Conservation (phyloP, 208 protist species). For the Leishmania braziliensis region DNA sequence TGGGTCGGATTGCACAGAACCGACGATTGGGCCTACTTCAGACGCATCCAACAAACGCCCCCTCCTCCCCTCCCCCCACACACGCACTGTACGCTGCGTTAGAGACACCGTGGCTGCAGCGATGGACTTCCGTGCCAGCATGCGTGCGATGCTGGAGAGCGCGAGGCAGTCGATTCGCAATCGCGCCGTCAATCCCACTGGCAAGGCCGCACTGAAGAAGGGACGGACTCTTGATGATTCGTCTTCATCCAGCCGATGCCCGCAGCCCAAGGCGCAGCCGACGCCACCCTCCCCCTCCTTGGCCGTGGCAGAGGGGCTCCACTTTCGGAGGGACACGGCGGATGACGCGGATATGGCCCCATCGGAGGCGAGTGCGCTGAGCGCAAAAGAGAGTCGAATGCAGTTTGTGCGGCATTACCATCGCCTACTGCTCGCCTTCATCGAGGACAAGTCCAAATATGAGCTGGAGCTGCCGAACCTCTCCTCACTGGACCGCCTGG, state of each 20-base stretch:
- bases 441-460: slow-evolving; percentile 75
- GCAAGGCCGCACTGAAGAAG: slow-evolving; percentile 2
- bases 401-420: slow-evolving; percentile 80
- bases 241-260: neutral
- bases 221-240: slow-evolving; percentile 11
- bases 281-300: slow-evolving; percentile 30
- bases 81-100: neutral
- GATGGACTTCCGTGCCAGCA: slow-evolving; percentile 31
- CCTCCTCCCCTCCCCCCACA: neutral
- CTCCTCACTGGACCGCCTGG: slow-evolving; percentile 68
- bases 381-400: slow-evolving; percentile 56
- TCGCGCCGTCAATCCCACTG: slow-evolving; percentile 30
- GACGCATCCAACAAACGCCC: too few species aligned
- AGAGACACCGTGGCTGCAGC: neutral
- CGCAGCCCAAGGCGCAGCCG: slow-evolving; percentile 30
- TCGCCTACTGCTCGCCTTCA: slow-evolving; percentile 70
- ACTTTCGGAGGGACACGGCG: slow-evolving; percentile 18
- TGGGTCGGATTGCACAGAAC: neutral
- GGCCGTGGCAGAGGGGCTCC: slow-evolving; percentile 11
- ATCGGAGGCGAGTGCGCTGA: slow-evolving; percentile 28
- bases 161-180: slow-evolving; percentile 30
- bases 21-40: neutral
- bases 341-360: slow-evolving; percentile 2
- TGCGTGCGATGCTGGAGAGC: slow-evolving; percentile 38
- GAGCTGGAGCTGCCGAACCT: slow-evolving; percentile 75